Conservation (phyloP, 2,329 filamentous ascomycete genomes). For the Calonectria hongkongensis region DNA sequence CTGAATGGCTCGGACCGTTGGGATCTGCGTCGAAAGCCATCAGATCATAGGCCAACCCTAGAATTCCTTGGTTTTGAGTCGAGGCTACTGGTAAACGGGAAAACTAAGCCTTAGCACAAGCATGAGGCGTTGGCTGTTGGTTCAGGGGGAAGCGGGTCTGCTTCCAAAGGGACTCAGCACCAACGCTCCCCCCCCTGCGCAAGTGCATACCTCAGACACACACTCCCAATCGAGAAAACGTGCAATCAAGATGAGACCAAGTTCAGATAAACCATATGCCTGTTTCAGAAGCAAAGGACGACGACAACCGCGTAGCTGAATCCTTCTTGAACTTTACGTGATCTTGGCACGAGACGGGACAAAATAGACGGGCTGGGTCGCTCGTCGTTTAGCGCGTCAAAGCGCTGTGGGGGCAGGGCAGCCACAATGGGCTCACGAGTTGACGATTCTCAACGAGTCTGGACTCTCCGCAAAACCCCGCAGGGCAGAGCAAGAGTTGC, state of each 20-base stretch:
- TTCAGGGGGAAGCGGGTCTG: too few relatives aligned
- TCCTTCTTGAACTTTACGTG: too few relatives aligned
- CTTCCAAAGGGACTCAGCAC: too few relatives aligned
- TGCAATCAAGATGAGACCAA: too few relatives aligned
- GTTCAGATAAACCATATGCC: too few relatives aligned
- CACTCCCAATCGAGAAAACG: too few relatives aligned
- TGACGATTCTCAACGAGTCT: neutral
- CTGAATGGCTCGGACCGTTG: slow-evolving; percentile 10
- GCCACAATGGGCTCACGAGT: neutral
- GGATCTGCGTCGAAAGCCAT: neutral
- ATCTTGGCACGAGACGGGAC: neutral
- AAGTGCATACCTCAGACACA: too few relatives aligned
- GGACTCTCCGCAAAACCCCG: neutral
- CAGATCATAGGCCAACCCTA: neutral
- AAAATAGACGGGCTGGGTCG: neutral
- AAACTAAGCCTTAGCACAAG: neutral
- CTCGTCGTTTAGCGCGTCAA: neutral
- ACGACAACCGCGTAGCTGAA: too few relatives aligned
- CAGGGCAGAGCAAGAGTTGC: neutral
- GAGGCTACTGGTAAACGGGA: neutral
- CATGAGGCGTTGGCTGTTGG: too few relatives aligned
- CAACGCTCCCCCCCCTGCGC: too few relatives aligned
- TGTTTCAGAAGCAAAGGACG: too few relatives aligned
- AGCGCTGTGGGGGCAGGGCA: neutral
- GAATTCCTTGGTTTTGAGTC: neutral